phyloP scores from a whole-genome alignment of 1,139 yeast species.

The Taphrina communis region DNA sequence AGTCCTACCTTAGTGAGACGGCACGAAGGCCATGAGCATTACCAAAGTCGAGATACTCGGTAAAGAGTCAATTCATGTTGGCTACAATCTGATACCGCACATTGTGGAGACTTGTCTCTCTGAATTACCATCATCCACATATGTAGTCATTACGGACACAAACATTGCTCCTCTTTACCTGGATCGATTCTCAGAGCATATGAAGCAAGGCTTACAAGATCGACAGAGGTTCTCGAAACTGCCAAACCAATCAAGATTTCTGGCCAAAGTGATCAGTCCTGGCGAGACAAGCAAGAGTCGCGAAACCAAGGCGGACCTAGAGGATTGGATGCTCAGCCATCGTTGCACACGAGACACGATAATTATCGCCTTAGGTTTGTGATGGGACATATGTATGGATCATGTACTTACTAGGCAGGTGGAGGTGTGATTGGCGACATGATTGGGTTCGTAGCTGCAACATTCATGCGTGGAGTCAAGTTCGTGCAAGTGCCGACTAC shows the following conservation, averaged over 20 bases:
- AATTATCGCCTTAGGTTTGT: slow-evolving; percentile 79
- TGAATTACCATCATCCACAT: slow-evolving; percentile 79
- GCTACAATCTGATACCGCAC: slow-evolving; percentile 78
- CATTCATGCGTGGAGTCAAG: slow-evolving; percentile 98
- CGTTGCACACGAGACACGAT: slow-evolving; percentile 98
- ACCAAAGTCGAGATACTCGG: slow-evolving; percentile 62
- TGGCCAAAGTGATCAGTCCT: slow-evolving; percentile 80
- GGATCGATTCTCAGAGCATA: slow-evolving; percentile 62
- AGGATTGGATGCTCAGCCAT: slow-evolving; percentile 80
- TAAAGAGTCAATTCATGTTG: slow-evolving; percentile 84
- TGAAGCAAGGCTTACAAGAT: slow-evolving; percentile 50
- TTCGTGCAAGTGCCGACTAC: slow-evolving; percentile 95
- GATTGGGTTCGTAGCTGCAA: slow-evolving; percentile 98
- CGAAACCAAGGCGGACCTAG: slow-evolving; percentile 88
- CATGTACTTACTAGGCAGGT: slow-evolving; percentile 18
- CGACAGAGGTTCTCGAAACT: slow-evolving; percentile 14
- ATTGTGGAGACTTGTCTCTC: slow-evolving; percentile 71
- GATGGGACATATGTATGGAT: background rate
- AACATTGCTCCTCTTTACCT: slow-evolving; percentile 59
- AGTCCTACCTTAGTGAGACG: too few species aligned
- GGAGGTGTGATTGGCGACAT: slow-evolving; percentile 99
- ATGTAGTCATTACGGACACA: slow-evolving; percentile 85
- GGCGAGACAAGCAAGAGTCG: slow-evolving; percentile 93
- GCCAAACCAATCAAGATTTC: slow-evolving; percentile 60
- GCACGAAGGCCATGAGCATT: slow-evolving; percentile 10